Conservation (phyloP, 202 grass and related monocot species). For the Schoenoplectus tabernaemontani region DNA sequence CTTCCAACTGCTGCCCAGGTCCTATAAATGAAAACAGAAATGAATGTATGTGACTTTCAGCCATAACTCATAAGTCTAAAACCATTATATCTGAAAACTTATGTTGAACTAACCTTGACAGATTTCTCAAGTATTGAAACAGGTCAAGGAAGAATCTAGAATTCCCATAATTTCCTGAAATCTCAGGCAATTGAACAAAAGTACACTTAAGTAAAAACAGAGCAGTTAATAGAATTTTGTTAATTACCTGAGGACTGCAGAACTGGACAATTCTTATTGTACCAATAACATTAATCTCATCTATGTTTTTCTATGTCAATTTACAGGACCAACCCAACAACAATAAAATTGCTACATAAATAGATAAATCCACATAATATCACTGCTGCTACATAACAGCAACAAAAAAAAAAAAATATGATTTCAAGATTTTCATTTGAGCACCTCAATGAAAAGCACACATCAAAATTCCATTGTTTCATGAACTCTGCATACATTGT, state of each 20-base stretch:
- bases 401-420: not conserved
- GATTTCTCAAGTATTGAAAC: constrained; percentile 75
- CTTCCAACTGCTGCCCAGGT: constrained; percentile 86
- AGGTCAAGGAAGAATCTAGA: constrained; percentile 67
- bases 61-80: too few species aligned
- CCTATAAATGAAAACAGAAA: constrained; percentile 43
- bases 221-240: not conserved
- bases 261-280: not conserved
- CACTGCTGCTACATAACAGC: not conserved
- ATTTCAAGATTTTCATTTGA: not conserved
- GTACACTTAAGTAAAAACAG: constrained; percentile 11
- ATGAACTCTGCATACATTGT: constrained; percentile 74
- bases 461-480: constrained; percentile 85
- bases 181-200: constrained; percentile 45
- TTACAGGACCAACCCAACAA: not conserved
- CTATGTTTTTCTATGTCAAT: not conserved
- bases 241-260: not conserved
- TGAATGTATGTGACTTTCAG: not conserved
- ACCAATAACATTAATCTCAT: not conserved
- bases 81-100: constrained; percentile 16
- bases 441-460: constrained; percentile 93
- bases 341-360: too few species aligned
- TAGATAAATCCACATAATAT: constrained; percentile 1
- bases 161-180: constrained; percentile 98
- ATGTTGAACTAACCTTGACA: constrained; percentile 51